Evolutionary conservation across 129 eudicot species (phyloP), one percentile per base, ranked within the genome.

Genomic region (Ambrosia artemisiifolia): DNA sequence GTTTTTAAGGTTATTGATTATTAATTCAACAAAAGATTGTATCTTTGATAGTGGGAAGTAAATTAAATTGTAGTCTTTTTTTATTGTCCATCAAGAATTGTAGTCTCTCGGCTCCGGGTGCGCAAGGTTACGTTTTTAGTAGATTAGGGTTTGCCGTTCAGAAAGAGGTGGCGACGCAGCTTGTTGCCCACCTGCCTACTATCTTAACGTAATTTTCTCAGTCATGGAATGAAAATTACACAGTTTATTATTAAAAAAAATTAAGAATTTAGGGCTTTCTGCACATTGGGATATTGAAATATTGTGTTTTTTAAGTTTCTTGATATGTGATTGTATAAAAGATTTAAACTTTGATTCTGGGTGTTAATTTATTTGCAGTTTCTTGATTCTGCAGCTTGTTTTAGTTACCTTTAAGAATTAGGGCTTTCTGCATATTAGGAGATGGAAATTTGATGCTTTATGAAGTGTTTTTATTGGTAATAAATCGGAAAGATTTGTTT

Each of bases 271-370:
- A 24, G 55, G 42, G 33, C 14, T 66, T 55, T 66, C 48, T 42
- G 35, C 73, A 54, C 47, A 65, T 59, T 56, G 47, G 30, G 33
- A 55, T 47, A 46, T 30, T 57, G 63, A 47, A 57, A 33, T 47
- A 35, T 69, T 44, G 70, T 32, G 50, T 11, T 66, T 11, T 77
- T 36, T 9, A 60, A 19, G 75, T 35, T 4, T 35, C 38, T 69
- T 69, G 62, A 28, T 65, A 9, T 6, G 55, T 60, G 5, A 69
- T 62, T 57, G 20, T 32, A 33, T 19, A 60, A 60, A 60, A 60
- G 65, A 60, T 60, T 60, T 11, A 32, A 6, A 60, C 43, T 30
- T 60, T 60, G 42, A 32, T 60, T 60, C 19, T 60, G 19, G 19
- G 43, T 60, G 11, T 12, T 32, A 32, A 60, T 14, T 42, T 19